phyloP scores from a whole-genome alignment of 75 land plant genomes.

The Selaginella tamariscina region DNA sequence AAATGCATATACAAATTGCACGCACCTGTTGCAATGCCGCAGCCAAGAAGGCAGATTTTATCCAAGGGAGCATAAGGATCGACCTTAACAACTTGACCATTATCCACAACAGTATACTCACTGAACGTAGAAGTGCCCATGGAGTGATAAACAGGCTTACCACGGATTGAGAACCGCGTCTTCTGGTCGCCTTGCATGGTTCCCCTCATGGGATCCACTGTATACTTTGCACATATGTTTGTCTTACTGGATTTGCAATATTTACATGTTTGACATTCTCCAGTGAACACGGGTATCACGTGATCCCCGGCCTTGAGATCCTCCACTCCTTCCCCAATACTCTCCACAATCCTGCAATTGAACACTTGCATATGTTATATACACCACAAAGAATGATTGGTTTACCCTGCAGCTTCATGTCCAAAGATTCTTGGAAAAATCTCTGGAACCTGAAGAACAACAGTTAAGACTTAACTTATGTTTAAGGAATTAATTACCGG shows the following conservation, averaged over 20 bases:
- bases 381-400: neutral
- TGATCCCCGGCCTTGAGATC: conserved; percentile 77
- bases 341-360: conserved; percentile 68
- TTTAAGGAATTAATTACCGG: conserved; percentile 32
- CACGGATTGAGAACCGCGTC: conserved; percentile 54
- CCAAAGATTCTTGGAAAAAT: conserved; percentile 58
- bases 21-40: conserved; percentile 80
- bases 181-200: conserved; percentile 69
- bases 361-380: neutral
- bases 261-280: conserved; percentile 65
- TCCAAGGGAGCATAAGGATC: conserved; percentile 44
- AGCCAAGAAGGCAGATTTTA: conserved; percentile 80
- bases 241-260: conserved; percentile 60
- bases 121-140: conserved; percentile 88
- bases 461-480: neutral
- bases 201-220: conserved; percentile 51
- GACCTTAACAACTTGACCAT: conserved; percentile 74
- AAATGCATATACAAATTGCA: neutral
- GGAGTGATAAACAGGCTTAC: conserved; percentile 81
- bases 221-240: conserved; percentile 64
- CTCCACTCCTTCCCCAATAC: conserved; percentile 68
- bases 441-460: neutral
- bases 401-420: conserved; percentile 72
- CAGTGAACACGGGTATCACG: conserved; percentile 75
- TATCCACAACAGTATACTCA: conserved; percentile 78